Evolutionary conservation across 192 early-diverging fungal species (phyloP).

Genomic region (Umbelopsis vinacea): DNA sequence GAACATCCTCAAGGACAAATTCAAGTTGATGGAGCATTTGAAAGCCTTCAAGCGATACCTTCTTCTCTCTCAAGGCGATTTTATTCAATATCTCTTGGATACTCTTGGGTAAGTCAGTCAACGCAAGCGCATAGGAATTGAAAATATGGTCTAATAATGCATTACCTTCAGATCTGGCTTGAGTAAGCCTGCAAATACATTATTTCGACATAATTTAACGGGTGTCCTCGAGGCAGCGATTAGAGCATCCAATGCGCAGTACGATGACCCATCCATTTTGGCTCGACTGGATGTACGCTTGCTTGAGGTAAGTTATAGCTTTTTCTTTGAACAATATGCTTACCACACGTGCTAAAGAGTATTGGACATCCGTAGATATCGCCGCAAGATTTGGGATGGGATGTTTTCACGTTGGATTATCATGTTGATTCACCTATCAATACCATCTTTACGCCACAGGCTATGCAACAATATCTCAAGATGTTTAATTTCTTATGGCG

Average conservation of each 20-base stretch:
- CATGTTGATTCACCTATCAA: slow-evolving; percentile 80
- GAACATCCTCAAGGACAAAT: slow-evolving; percentile 75
- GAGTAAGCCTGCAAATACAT: slow-evolving; percentile 67
- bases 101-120: slow-evolving; percentile 66
- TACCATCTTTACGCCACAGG: slow-evolving; percentile 74
- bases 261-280: slow-evolving; percentile 77
- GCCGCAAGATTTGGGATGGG: slow-evolving; percentile 82
- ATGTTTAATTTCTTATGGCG: slow-evolving; percentile 90
- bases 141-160: neutral
- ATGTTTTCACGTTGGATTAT: slow-evolving; percentile 92
- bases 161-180: slow-evolving; percentile 48
- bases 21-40: slow-evolving; percentile 85
- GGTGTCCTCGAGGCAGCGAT: slow-evolving; percentile 84
- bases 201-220: slow-evolving; percentile 90
- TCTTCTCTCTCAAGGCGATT: slow-evolving; percentile 92
- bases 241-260: slow-evolving; percentile 87
- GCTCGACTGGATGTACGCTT: slow-evolving; percentile 80
- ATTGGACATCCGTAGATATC: slow-evolving; percentile 44
- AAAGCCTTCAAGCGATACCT: slow-evolving; percentile 87
- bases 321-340: slow-evolving; percentile 14
- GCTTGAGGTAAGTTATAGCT: slow-evolving; percentile 56
- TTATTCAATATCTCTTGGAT: slow-evolving; percentile 89
- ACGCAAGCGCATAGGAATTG: too few species aligned
- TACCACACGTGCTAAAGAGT: neutral
- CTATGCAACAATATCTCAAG: slow-evolving; percentile 81